Conservation (phyloP, 441 rosid genomes). For the Jatropha multifida region DNA sequence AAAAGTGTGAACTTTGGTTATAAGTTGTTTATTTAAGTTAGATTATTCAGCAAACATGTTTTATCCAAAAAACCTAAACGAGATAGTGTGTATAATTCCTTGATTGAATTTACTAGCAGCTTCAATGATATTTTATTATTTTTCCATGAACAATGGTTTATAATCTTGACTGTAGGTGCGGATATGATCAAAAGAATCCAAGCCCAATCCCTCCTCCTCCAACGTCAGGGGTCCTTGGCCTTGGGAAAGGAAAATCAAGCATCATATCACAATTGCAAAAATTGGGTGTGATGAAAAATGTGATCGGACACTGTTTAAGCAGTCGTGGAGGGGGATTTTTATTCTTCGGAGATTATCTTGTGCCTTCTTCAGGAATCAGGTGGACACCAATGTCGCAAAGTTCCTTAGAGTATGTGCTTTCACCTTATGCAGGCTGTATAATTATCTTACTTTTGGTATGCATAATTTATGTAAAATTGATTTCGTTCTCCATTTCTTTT, state of each 20-base stretch:
- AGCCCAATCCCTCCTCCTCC: constrained; percentile 54
- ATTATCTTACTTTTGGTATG: neutral
- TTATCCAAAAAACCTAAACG: neutral
- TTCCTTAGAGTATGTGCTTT: constrained; percentile 40
- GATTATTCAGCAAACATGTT: neutral
- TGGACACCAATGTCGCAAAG: constrained; percentile 72
- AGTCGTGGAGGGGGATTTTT: constrained; percentile 77
- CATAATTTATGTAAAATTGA: neutral
- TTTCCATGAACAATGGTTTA: constrained; percentile 2
- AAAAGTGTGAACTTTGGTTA: neutral
- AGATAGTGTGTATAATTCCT: neutral
- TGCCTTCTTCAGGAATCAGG: constrained; percentile 58
- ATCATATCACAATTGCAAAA: constrained; percentile 68
- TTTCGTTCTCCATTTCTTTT: constrained; percentile 13
- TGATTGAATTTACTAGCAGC: neutral
- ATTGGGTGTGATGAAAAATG: constrained; percentile 59
- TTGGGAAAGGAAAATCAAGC: constrained; percentile 82
- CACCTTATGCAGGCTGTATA: neutral
- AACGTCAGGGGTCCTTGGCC: constrained; percentile 81
- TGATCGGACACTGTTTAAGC: constrained; percentile 86
- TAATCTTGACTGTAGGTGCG: constrained; percentile 54
- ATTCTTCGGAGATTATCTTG: constrained; percentile 72
- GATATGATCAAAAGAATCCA: constrained; percentile 77
- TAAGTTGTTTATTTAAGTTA: neutral
- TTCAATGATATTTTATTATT: neutral